These are phyloP conservation scores for Podospora bellae-mahoneyi DNA, from an alignment of 495 filamentous ascomycete species.

Conservation along the genomic window DNA sequence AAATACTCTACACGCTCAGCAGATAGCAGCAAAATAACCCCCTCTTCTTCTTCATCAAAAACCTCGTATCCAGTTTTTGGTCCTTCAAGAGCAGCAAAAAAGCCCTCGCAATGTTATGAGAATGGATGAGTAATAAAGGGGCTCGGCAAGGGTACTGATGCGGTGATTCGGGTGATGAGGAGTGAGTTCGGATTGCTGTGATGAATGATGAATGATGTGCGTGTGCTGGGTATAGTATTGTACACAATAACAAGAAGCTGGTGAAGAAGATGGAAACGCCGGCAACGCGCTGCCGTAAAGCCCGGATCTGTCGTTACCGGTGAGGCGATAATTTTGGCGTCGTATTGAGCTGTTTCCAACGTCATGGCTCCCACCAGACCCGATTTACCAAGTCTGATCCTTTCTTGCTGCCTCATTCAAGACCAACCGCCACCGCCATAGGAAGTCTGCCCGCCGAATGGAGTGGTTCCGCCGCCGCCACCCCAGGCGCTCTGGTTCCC, in stretches of 20 bases:
- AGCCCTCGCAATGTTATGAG: background rate
- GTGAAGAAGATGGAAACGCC: background rate
- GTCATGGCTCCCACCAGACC: background rate
- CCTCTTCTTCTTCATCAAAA: background rate
- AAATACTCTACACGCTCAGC: background rate
- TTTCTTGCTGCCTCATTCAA: slow-evolving; percentile 12
- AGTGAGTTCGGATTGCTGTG: background rate
- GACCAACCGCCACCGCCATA: slow-evolving; percentile 32
- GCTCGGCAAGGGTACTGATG: background rate
- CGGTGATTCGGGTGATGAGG: background rate
- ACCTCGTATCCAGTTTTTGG: background rate
- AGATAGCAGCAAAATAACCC: background rate
- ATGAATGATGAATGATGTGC: background rate
- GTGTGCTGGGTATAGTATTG: background rate
- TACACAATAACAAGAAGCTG: background rate
- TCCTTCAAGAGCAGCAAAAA: background rate
- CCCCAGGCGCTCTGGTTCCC: slow-evolving; percentile 63
- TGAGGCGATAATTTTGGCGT: background rate
- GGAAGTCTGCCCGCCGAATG: slow-evolving; percentile 41
- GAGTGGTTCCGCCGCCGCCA: slow-evolving; percentile 68
- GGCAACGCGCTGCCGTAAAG: background rate
- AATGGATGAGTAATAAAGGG: background rate
- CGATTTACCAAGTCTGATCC: background rate
- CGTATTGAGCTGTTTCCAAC: background rate
- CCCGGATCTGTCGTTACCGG: background rate